Evolutionary conservation across 805 yeast species (phyloP), one percentile per base, ranked within the genome.

Genomic region (Candida michaelii): DNA sequence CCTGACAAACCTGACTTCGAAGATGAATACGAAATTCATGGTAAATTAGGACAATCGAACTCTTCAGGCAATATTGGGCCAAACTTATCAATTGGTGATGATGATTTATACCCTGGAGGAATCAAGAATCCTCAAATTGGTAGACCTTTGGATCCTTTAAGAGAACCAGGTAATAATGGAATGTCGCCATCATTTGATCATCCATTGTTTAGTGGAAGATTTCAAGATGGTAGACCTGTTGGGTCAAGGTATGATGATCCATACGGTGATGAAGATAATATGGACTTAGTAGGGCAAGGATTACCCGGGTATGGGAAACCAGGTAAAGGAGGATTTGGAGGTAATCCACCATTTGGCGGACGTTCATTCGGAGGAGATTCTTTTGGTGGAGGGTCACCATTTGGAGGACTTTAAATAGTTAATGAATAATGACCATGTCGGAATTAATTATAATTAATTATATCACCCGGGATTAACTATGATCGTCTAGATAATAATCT

Each of bases 201-300:
- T 52, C 83, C 83, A 0, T 43, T 80, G 7, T 80, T 79, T 49
- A 66, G 65, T 13, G 46, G 47, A 6, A 40, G 45, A n/a, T 39
- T 34, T 4, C 64, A 63, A 3, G 48, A 51, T 32, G 49, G 65
- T 4, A 63, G 60, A 31, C 72, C 74, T 3, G 71, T 72, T 0
- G 80, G 80, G 4, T 74, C 80, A 5, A 52, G 82, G 25, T 76
- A 58, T 48, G 82, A 77, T 50, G 80, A 76, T 43, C 83, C 83
- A 0, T 52, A 65, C 36, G 59, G 69, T 13, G 76, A 73, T 31
- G 44, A 36, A 16, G 48, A 39, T 6, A 71, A 72, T 49, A 43
- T 73, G 44, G 73, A 70, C 31, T 55, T 64, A 27, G 42, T 71
- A 42, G 79, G 80, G 1, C 56, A 55, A 39, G 79, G 80, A 0